These are phyloP conservation scores for Kappamyces sp. DNA, from an alignment of 192 early-diverging fungal species.

Conservation along the genomic window DNA sequence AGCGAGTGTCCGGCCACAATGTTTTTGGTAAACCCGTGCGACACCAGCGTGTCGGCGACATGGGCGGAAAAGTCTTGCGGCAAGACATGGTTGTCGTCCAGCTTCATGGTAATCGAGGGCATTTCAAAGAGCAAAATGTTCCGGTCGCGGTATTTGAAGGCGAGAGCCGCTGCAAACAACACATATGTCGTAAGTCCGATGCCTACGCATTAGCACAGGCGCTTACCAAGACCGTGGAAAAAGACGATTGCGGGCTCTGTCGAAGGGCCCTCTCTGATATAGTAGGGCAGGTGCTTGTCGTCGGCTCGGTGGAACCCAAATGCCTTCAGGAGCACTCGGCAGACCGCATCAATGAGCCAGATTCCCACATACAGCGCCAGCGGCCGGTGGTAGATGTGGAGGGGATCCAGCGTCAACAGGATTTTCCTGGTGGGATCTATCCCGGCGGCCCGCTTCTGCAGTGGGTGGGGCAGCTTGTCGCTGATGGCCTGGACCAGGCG, in stretches of 20 bases:
- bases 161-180: no score
- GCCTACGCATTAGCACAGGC: no score
- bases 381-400: constrained; percentile 4
- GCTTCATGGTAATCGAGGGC: neutral
- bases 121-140: constrained; percentile 7
- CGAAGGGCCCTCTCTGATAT: no score
- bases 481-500: neutral
- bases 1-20: constrained; percentile 55
- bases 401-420: constrained; percentile 9
- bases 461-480: neutral
- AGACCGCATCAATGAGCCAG: constrained; percentile 1
- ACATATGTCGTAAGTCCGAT: no score
- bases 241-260: no score
- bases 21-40: no score
- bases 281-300: no score
- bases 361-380: constrained; percentile 4
- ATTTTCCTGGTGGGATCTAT: neutral
- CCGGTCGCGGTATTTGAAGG: no score
- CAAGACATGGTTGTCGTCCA: constrained; percentile 14
- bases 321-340: neutral
- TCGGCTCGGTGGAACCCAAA: neutral
- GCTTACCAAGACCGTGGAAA: no score
- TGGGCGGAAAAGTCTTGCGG: neutral
- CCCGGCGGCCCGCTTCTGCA: neutral
- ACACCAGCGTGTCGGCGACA: no score